Evolutionary conservation across 345 rosid species (phyloP).

Genomic region (Lepidium africanum): DNA sequence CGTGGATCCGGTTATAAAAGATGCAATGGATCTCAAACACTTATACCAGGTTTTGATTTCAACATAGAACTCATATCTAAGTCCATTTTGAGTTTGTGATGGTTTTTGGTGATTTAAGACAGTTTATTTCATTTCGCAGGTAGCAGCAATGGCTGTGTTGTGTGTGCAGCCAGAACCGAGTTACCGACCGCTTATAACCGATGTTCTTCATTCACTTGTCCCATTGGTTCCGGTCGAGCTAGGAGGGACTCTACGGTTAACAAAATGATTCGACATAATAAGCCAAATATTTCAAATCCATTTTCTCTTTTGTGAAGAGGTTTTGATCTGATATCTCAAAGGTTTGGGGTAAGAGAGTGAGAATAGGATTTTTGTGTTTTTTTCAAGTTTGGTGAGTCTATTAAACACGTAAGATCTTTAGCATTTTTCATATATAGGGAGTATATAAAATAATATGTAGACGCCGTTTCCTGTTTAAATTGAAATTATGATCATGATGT

Average conservation of each 20-base stretch:
- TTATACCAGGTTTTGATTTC: slow-evolving; percentile 64
- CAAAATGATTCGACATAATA: slow-evolving; percentile 17
- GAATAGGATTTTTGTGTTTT: not conserved
- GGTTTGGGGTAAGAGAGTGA: not conserved
- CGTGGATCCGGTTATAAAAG: slow-evolving; percentile 68
- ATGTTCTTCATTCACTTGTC: slow-evolving; percentile 77
- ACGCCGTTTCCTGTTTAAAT: not conserved
- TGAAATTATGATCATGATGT: not conserved
- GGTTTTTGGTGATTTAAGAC: not conserved
- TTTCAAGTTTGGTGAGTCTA: not conserved
- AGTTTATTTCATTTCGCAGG: slow-evolving; percentile 41
- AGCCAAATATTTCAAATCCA: not conserved
- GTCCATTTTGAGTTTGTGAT: slow-evolving; percentile 29
- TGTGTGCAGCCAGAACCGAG: slow-evolving; percentile 91
- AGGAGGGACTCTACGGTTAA: slow-evolving; percentile 66
- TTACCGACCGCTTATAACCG: slow-evolving; percentile 78
- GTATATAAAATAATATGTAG: not conserved
- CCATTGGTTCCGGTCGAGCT: slow-evolving; percentile 74
- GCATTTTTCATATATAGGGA: no score
- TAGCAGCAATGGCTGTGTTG: slow-evolving; percentile 90
- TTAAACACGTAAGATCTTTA: not conserved
- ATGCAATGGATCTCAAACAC: slow-evolving; percentile 73
- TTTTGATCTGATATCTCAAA: not conserved
- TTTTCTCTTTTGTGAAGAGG: not conserved
- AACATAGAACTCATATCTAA: not conserved